These are phyloP conservation scores for Coemansia sp. DNA, from an alignment of 192 early-diverging fungal species.

Conservation along the genomic window DNA sequence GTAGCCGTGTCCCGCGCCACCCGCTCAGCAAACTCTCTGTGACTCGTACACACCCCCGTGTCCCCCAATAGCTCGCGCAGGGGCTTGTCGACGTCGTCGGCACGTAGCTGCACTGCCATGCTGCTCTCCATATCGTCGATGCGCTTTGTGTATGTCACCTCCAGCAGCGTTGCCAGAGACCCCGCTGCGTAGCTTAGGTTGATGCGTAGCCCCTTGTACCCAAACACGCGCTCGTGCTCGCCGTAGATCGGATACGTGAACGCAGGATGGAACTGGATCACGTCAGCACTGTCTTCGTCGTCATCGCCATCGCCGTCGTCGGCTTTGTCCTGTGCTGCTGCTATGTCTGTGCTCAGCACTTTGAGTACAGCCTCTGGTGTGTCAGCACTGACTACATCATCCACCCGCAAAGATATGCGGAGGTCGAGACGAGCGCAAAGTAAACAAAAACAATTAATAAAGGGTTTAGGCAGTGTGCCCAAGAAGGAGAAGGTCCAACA, in stretches of 20 bases:
- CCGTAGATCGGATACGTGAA: slow-evolving; percentile 92
- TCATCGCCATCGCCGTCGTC: slow-evolving; percentile 43
- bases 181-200: slow-evolving; percentile 75
- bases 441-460: too few species aligned
- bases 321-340: slow-evolving; percentile 7
- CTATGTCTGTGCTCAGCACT: slow-evolving; percentile 22
- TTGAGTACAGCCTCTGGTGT: slow-evolving; percentile 23
- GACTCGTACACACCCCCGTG: slow-evolving; percentile 55
- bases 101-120: slow-evolving; percentile 28
- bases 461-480: too few species aligned
- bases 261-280: slow-evolving; percentile 67
- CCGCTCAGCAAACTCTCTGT: slow-evolving; percentile 58
- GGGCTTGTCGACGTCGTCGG: slow-evolving; percentile 62
- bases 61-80: slow-evolving; percentile 58
- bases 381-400: slow-evolving; percentile 34
- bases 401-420: too few species aligned
- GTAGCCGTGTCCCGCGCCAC: slow-evolving; percentile 57
- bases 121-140: slow-evolving; percentile 52
- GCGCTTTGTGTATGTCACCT: slow-evolving; percentile 59
- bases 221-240: slow-evolving; percentile 80
- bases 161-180: slow-evolving; percentile 71
- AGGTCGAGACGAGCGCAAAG: too few species aligned
- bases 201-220: slow-evolving; percentile 80
- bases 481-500: too few species aligned
- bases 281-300: slow-evolving; percentile 30